phyloP scores from a whole-genome alignment of 768 basidiomycete species.

The Lentinula edodes region DNA sequence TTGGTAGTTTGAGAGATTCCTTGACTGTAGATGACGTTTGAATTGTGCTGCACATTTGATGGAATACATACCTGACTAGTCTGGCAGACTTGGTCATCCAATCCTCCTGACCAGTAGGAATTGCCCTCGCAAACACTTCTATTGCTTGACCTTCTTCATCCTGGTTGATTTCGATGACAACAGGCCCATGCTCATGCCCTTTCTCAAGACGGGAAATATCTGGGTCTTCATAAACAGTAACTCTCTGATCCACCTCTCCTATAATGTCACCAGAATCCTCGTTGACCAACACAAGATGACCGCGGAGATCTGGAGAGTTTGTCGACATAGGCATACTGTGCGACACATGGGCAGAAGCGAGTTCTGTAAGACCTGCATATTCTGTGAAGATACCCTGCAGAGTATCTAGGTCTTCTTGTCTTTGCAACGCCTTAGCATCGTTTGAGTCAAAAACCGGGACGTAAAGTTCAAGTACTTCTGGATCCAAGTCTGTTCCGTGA shows the following conservation, averaged over 20 bases:
- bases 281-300: slow-evolving; percentile 67
- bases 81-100: slow-evolving; percentile 62
- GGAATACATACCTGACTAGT: slow-evolving; percentile 47
- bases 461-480: slow-evolving; percentile 31
- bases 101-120: slow-evolving; percentile 65
- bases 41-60: background rate
- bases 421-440: slow-evolving; percentile 21
- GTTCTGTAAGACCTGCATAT: slow-evolving; percentile 46
- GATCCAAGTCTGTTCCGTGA: slow-evolving; percentile 29
- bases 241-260: slow-evolving; percentile 57
- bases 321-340: background rate
- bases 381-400: slow-evolving; percentile 66
- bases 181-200: slow-evolving; percentile 54
- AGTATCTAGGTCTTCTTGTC: slow-evolving; percentile 51
- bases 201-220: slow-evolving; percentile 31
- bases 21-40: slow-evolving; percentile 33
- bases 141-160: slow-evolving; percentile 36
- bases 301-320: slow-evolving; percentile 29
- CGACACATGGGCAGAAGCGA: slow-evolving; percentile 1
- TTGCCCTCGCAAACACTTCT: slow-evolving; percentile 52
- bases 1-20: slow-evolving; percentile 65
- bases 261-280: slow-evolving; percentile 66
- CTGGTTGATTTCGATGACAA: slow-evolving; percentile 67
- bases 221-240: slow-evolving; percentile 56
- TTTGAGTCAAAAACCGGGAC: slow-evolving; percentile 14